Percentiles rank a stretch among this genome's conserved stretches.
phyloP scores from a whole-genome alignment of 108 stramenopile species.

The Licmophora abbreviata region DNA sequence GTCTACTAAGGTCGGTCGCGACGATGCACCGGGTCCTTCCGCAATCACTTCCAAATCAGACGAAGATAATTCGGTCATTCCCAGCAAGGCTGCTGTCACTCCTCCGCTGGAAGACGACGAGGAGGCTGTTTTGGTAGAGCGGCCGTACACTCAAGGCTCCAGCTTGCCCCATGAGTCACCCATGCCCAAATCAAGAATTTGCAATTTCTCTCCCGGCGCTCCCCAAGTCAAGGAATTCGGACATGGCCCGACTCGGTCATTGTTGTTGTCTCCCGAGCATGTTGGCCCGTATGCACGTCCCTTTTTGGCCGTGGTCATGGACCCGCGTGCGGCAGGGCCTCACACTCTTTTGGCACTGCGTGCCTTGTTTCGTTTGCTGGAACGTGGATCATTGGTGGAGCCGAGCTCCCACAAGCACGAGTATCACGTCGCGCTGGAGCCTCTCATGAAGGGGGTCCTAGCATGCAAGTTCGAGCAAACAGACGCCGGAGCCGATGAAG shows the following conservation, averaged over 20 bases:
- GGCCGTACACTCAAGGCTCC: not conserved
- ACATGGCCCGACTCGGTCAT: not conserved
- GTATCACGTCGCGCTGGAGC: not conserved
- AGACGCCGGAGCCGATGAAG: conserved; percentile 83
- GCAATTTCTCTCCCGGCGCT: not conserved
- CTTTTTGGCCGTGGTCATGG: conserved; percentile 75
- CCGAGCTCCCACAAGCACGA: not conserved
- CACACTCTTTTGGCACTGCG: conserved; percentile 76
- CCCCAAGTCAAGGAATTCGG: not conserved
- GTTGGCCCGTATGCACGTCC: conserved; percentile 45
- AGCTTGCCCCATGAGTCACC: not conserved
- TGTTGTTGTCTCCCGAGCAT: conserved; percentile 12
- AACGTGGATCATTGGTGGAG: conserved; percentile 23
- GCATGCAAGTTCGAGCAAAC: conserved; percentile 85
- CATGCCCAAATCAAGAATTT: not conserved
- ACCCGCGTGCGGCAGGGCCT: conserved; percentile 81
- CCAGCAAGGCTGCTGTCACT: too few relatives aligned
- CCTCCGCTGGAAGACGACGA: conserved; percentile 4
- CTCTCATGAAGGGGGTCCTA: conserved; percentile 43
- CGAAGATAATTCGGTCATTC: too few relatives aligned
- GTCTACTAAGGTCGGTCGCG: too few relatives aligned
- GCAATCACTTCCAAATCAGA: too few relatives aligned
- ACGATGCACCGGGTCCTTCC: too few relatives aligned
- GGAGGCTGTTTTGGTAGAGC: not conserved
- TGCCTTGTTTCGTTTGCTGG: conserved; percentile 61